Percentiles rank a stretch among this genome's conserved stretches.
Evolutionary conservation across 225 moss, liverwort and hornwort genomes (phyloP).

Genomic region (Lunularia cruciata): DNA sequence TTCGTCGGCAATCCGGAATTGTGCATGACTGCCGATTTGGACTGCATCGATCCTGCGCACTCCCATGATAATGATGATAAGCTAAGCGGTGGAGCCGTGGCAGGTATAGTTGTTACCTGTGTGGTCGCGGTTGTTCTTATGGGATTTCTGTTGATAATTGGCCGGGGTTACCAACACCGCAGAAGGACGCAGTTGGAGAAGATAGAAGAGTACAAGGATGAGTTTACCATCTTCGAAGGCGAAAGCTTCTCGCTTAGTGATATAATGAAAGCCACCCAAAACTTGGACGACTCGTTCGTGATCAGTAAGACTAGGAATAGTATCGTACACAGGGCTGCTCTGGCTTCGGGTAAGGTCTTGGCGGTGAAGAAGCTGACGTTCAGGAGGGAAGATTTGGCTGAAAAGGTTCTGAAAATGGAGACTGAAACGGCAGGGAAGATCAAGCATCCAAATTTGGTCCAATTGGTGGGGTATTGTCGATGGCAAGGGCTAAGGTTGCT

Average conservation of each 20-base stretch:
- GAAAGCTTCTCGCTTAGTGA: conserved; percentile 23
- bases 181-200: conserved; percentile 32
- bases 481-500: conserved; percentile 19
- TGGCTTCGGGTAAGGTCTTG: conserved; percentile 19
- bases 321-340: conserved; percentile 24
- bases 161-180: conserved; percentile 35
- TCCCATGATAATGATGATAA: neutral
- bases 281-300: conserved; percentile 11
- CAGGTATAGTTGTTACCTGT: conserved; percentile 48
- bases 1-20: conserved; percentile 55
- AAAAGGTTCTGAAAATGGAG: conserved; percentile 17
- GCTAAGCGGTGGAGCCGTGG: conserved; percentile 38
- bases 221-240: conserved; percentile 42
- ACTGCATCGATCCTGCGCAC: conserved; percentile 31
- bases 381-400: neutral
- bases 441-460: conserved; percentile 27
- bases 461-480: conserved; percentile 25
- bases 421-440: conserved; percentile 21
- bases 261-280: conserved; percentile 19
- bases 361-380: conserved; percentile 28
- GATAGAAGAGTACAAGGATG: conserved; percentile 38
- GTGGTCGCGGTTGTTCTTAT: conserved; percentile 33
- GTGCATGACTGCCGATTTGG: conserved; percentile 41
- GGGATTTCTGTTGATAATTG: conserved; percentile 26
- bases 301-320: conserved; percentile 22